These are phyloP conservation scores for Lachnellula subtilissima DNA, from an alignment of 2,329 filamentous ascomycete genomes.

Conservation along the genomic window DNA sequence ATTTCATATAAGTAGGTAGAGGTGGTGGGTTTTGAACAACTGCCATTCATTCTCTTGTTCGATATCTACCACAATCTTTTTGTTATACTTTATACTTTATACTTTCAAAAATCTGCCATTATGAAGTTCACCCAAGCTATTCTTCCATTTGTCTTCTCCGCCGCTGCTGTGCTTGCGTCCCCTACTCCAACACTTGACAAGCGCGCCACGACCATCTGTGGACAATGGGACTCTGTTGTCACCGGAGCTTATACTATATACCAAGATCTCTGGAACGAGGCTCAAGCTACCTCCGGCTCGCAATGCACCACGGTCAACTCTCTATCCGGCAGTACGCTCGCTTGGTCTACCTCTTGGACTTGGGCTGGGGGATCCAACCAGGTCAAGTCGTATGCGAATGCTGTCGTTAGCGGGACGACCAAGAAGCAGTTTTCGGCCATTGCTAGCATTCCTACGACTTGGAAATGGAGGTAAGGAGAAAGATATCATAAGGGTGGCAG, in stretches of 20 bases:
- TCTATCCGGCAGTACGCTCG: slow-evolving; percentile 29
- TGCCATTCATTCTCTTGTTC: not conserved
- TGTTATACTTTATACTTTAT: slow-evolving; percentile 17
- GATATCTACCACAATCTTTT: not conserved
- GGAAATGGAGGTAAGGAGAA: slow-evolving; percentile 37
- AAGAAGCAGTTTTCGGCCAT: slow-evolving; percentile 34
- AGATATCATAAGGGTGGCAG: too few relatives aligned
- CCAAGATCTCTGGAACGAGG: slow-evolving; percentile 32
- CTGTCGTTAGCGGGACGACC: slow-evolving; percentile 33
- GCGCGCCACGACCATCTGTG: slow-evolving; percentile 30
- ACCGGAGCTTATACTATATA: slow-evolving; percentile 36
- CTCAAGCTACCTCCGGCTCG: slow-evolving; percentile 31
- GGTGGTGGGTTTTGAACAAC: not conserved
- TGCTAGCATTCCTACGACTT: slow-evolving; percentile 34
- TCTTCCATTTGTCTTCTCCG: slow-evolving; percentile 3
- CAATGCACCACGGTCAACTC: slow-evolving; percentile 39
- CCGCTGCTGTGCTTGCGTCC: slow-evolving; percentile 1
- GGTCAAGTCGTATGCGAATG: slow-evolving; percentile 42
- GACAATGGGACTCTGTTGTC: slow-evolving; percentile 20
- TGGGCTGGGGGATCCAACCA: slow-evolving; percentile 34
- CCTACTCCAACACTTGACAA: slow-evolving; percentile 30
- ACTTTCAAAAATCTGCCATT: not conserved
- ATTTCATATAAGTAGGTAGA: not conserved
- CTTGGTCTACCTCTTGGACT: slow-evolving; percentile 38
- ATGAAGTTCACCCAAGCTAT: slow-evolving; percentile 14